Evolutionary conservation across 225 moss, liverwort and hornwort genomes (phyloP), one percentile per base, ranked within the genome.

Genomic region (Neckera pumila): DNA sequence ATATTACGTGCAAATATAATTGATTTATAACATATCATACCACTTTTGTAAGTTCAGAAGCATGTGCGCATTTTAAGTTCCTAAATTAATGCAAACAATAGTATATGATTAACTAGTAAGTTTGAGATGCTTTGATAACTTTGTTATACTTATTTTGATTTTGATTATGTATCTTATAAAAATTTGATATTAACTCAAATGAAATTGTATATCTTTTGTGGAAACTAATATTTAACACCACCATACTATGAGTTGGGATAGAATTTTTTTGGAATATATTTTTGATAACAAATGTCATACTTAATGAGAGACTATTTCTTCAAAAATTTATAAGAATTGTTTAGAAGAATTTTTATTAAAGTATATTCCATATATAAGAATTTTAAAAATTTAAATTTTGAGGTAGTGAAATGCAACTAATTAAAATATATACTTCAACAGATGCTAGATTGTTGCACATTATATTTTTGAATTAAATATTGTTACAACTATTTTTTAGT

Each of bases 281-380:
- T 38, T 30, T 27, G 3, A 7, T 47, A 12, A 4, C 2, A 47
- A 47, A 49, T 85, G 8, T 6, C 13, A 85, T 34, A 13, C 75
- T 51, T 28, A 17, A 58, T 25, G 14, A 83, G 9, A 54, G 4
- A 4, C 28, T 56, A 0, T n/a, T 56, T 56, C 3, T n/a, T 23
- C 15, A 25, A 9, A 0, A 77, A 36, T 23, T 14, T 15, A 2
- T 23, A 23, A 23, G 1, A 20, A 4, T 4, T 31, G 1, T 12
- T 19, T 47, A 20, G 11, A 3, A 7, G 20, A 12, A 1, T 33
- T 1, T 31, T 34, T 75, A 20, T 53, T 54, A 14, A 14, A 36
- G 9, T 1, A 56, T n/a, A n/a, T n/a, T 36, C 0, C 0, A 53
- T 3, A 53, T 14, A 22, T 0, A 7, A 23, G 14, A 53, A 9